Percentiles rank a stretch among this genome's conserved stretches.
Conservation (phyloP, 768 basidiomycete genomes). For the Xerocomellus amylosporus region DNA sequence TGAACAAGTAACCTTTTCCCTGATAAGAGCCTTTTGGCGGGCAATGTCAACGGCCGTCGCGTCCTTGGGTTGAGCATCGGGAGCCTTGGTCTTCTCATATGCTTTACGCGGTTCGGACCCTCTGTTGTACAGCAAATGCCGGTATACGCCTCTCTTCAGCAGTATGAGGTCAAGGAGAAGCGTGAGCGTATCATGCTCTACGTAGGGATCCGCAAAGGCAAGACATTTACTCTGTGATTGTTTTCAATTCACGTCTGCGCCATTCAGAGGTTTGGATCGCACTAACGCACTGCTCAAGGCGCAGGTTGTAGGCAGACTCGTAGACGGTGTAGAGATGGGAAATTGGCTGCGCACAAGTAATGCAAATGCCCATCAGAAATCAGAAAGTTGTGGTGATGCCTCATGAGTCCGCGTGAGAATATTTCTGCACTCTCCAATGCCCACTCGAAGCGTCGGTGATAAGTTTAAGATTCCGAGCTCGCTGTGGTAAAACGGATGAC, state of each 20-base stretch:
- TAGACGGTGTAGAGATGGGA: conserved; percentile 80
- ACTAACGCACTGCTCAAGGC: conserved; percentile 83
- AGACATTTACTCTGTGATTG: conserved; percentile 52
- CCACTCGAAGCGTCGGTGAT: no score
- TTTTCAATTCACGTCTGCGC: conserved; percentile 4
- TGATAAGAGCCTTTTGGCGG: conserved; percentile 7
- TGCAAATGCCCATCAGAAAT: conserved; percentile 72
- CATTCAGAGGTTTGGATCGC: background rate
- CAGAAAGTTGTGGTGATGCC: no score
- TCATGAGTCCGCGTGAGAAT: conserved; percentile 8
- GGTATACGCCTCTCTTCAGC: conserved; percentile 76
- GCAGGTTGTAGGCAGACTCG: conserved; percentile 70
- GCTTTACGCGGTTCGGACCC: conserved; percentile 60
- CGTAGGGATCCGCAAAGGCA: conserved; percentile 80
- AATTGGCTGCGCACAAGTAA: conserved; percentile 62
- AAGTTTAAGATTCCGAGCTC: no score
- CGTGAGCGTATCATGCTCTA: conserved; percentile 76
- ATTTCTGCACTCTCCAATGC: background rate
- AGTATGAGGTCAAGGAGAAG: conserved; percentile 78
- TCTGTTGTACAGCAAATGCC: conserved; percentile 79
- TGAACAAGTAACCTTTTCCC: conserved; percentile 27
- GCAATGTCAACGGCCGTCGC: background rate
- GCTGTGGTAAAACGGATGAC: no score
- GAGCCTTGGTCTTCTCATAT: conserved; percentile 15
- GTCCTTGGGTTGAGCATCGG: background rate